A percentile compares a stretch with the other conserved stretches of the same genome.
Conservation (phyloP, 164 flowering plant species). For the Chimonanthus salicifolius region DNA sequence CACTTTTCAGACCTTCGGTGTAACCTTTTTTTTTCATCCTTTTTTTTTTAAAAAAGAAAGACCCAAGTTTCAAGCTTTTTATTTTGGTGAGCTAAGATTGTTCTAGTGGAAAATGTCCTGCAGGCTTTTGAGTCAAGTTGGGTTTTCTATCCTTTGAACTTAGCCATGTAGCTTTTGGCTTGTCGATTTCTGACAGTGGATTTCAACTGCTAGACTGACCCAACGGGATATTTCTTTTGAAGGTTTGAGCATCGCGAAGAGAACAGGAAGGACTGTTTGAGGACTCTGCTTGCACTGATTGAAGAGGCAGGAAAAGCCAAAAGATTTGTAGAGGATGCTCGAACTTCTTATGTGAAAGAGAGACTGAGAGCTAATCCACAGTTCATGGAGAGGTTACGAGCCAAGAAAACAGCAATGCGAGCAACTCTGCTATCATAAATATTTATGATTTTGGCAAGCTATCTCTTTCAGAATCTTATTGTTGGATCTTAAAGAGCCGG, state of each 20-base stretch:
- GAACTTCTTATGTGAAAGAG: slow-evolving; percentile 58
- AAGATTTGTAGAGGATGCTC: slow-evolving; percentile 66
- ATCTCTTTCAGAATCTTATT: not conserved
- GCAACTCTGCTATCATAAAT: slow-evolving; percentile 13
- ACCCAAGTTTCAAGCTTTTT: no score
- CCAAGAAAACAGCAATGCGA: slow-evolving; percentile 38
- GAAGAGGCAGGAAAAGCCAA: slow-evolving; percentile 89
- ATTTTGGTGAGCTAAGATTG: no score
- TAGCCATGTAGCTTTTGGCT: not conserved
- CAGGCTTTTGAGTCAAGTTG: not conserved
- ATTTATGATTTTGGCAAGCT: not conserved
- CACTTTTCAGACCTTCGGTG: no score
- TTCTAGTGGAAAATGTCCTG: not conserved
- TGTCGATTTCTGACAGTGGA: not conserved
- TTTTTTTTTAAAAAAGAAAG: no score
- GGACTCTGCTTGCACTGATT: slow-evolving; percentile 67
- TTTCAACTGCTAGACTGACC: not conserved
- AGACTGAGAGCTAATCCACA: slow-evolving; percentile 73
- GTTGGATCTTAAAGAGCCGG: not conserved
- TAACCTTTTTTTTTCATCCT: no score
- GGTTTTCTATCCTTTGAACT: not conserved
- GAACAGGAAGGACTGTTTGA: slow-evolving; percentile 91
- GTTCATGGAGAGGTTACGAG: slow-evolving; percentile 78
- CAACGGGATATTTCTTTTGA: not conserved
- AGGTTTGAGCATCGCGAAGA: slow-evolving; percentile 97